Evolutionary conservation across 768 basidiomycete genomes (phyloP).

Genomic region (Amanita muscaria): DNA sequence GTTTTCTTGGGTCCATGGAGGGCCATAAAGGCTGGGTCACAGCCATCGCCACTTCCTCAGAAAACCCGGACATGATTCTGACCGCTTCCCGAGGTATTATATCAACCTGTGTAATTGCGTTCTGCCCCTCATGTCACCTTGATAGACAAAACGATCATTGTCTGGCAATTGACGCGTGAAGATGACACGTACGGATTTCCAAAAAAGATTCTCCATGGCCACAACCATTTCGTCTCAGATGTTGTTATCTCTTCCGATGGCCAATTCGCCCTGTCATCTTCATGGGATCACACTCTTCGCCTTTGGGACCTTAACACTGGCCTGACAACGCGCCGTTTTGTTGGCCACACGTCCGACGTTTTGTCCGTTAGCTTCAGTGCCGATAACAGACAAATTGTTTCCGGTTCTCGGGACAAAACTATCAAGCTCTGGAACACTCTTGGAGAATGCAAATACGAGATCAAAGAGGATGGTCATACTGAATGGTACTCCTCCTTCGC

Average conservation of each 20-base stretch:
- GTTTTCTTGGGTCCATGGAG: conserved; percentile 84
- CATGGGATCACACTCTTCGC: conserved; percentile 99
- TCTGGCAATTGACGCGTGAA: conserved; percentile 96
- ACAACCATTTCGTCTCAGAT: conserved; percentile 99
- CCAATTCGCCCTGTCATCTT: conserved; percentile 97
- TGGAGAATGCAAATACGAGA: conserved; percentile 99
- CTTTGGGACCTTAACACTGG: conserved; percentile 99
- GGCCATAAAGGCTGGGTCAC: conserved; percentile 98
- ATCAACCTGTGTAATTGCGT: conserved; percentile 15
- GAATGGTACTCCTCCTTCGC: conserved; percentile 58
- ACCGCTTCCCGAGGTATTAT: conserved; percentile 91
- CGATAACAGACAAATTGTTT: conserved; percentile 99
- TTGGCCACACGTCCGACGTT: conserved; percentile 97
- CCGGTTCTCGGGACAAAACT: conserved; percentile 90
- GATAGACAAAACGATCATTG: conserved; percentile 98
- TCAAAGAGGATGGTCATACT: conserved; percentile 95
- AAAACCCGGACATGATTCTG: conserved; percentile 99
- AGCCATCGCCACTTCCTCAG: conserved; percentile 94
- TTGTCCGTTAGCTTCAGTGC: conserved; percentile 99
- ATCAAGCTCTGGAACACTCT: conserved; percentile 99
- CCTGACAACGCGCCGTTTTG: conserved; percentile 90
- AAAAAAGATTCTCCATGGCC: conserved; percentile 94
- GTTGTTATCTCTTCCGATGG: conserved; percentile 99
- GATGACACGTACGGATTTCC: conserved; percentile 91
- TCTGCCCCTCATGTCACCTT: conserved; percentile 18